These are phyloP conservation scores for Conoideocrella luteorostrata DNA, from an alignment of 2,329 filamentous ascomycete genomes.

Conservation along the genomic window DNA sequence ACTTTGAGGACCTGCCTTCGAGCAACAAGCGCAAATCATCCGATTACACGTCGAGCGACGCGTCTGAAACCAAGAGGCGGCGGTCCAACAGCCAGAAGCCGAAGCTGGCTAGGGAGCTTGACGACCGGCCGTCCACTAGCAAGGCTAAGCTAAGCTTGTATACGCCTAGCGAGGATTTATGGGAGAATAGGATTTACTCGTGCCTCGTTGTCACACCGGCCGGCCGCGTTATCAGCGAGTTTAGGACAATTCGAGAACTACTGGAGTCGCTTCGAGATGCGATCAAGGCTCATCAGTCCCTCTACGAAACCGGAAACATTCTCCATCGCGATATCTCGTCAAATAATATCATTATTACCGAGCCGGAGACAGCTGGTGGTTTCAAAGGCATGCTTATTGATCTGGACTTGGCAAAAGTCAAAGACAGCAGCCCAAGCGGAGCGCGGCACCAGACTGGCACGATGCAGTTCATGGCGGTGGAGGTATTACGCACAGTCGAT, in stretches of 20 bases:
- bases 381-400: conserved; percentile 20
- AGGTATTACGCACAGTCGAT: conserved; percentile 21
- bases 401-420: conserved; percentile 11
- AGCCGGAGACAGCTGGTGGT: conserved; percentile 9
- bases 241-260: neutral
- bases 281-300: conserved; percentile 6
- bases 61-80: conserved; percentile 10
- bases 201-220: conserved; percentile 11
- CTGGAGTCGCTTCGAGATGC: conserved; percentile 8
- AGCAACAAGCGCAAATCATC: conserved; percentile 8
- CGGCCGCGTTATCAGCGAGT: conserved; percentile 8
- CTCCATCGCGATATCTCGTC: conserved; percentile 7
- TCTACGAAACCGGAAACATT: conserved; percentile 5
- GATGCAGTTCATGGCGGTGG: conserved; percentile 28
- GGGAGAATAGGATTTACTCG: conserved; percentile 9
- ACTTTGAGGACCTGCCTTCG: conserved; percentile 5
- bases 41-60: conserved; percentile 4
- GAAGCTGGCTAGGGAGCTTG: conserved; percentile 2
- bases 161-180: conserved; percentile 8
- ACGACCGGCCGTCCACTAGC: conserved; percentile 1
- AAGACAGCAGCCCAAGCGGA: conserved; percentile 16
- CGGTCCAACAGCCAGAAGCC: conserved; percentile 10
- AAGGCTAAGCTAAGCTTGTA: conserved; percentile 10
- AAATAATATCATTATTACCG: conserved; percentile 7
- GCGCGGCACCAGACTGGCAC: conserved; percentile 21